Base-by-base conservation (phyloP, 495 filamentous ascomycete species). In the Parathielavia hyrcaniae region DNA sequence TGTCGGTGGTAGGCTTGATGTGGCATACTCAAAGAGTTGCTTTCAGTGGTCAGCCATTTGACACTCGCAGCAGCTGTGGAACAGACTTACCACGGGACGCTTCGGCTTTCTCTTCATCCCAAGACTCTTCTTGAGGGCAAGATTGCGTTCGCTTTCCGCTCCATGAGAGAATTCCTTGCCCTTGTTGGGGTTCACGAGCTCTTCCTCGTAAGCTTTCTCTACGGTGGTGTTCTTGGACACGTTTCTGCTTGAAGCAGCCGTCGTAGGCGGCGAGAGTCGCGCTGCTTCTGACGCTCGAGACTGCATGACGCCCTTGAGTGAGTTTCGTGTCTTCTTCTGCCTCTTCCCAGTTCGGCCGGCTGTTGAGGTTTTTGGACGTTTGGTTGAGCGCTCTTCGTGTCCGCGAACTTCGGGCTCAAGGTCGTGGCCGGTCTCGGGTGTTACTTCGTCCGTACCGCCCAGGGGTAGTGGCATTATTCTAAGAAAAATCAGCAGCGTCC, bases 61-160 rank as follows among this genome's bases (percentile, higher is more conserved):
- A 2, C 0, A 43, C 8, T 10, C 0, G 19, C 4, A 19, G 36
- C 13, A 13, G 1, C 4, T 34, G 50, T 13, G 23, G 12, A 17
- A 12, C 1, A 32, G 36, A 50, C 64, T 36, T 58, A 64, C 64
- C 52, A 64, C 35, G 12, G 64, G 61, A 23, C 35, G 53, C 52
- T 66, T 66, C 16, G 64, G 55, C 34, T 55, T 66, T 34, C 64
- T 57, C 26, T 48, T 66, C 12, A 57, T 52, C 16, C 10, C 49
- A 12, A 35, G 23, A 11, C 38, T 43, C 23, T 55, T 58, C 38
- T 30, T 54, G 13, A 23, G 14, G 10, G 5, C 16, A n/a, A 19
- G 9, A 16, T 19, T 39, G 36, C 17, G 14, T 34, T 19, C 32
- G 13, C 9, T 10, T 54, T 39, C 16, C 1, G 26, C 16, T 1